A percentile compares a stretch with the other conserved stretches of the same genome.
These are phyloP conservation scores for Tremellales sp. DNA, from an alignment of 1,284 basidiomycete genomes.

Conservation along the genomic window DNA sequence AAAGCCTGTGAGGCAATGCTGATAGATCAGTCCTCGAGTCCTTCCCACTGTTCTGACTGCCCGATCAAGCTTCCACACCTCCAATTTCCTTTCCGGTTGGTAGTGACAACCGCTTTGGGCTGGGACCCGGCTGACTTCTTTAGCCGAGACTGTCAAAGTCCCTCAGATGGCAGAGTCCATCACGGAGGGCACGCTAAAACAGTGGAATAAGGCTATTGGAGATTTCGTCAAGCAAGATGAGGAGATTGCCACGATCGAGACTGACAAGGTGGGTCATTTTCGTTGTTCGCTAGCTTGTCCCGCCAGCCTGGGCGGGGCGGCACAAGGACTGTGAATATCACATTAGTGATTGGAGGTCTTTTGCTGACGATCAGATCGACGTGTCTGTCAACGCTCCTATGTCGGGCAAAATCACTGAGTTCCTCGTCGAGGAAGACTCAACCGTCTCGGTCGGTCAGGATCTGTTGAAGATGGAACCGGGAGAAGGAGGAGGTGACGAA, in stretches of 20 bases:
- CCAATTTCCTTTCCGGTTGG: slow-evolving; percentile 1
- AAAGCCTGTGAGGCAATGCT: neutral
- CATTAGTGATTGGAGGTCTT: no score
- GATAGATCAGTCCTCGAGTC: neutral
- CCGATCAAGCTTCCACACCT: neutral
- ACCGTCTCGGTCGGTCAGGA: slow-evolving; percentile 95
- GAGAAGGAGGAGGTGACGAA: slow-evolving; percentile 58
- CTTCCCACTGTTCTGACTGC: neutral
- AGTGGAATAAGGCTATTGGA: slow-evolving; percentile 91
- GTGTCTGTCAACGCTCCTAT: slow-evolving; percentile 92
- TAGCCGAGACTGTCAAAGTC: slow-evolving; percentile 80
- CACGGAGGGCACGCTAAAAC: slow-evolving; percentile 93
- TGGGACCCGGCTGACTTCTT: slow-evolving; percentile 5
- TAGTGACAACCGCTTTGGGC: slow-evolving; percentile 37
- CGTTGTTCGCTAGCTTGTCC: slow-evolving; percentile 4
- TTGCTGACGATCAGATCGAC: slow-evolving; percentile 71
- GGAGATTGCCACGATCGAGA: slow-evolving; percentile 97
- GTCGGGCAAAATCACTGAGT: slow-evolving; percentile 81
- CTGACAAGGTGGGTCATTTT: slow-evolving; percentile 74
- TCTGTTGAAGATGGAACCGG: slow-evolving; percentile 84
- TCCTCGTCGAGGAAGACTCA: slow-evolving; percentile 85
- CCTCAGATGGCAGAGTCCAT: slow-evolving; percentile 99
- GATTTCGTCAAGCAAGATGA: slow-evolving; percentile 88
- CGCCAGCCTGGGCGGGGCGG: slow-evolving; percentile 8
- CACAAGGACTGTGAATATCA: no score